Conservation (phyloP, 2,329 filamentous ascomycete species). For the Stagonosporopsis tanaceti region DNA sequence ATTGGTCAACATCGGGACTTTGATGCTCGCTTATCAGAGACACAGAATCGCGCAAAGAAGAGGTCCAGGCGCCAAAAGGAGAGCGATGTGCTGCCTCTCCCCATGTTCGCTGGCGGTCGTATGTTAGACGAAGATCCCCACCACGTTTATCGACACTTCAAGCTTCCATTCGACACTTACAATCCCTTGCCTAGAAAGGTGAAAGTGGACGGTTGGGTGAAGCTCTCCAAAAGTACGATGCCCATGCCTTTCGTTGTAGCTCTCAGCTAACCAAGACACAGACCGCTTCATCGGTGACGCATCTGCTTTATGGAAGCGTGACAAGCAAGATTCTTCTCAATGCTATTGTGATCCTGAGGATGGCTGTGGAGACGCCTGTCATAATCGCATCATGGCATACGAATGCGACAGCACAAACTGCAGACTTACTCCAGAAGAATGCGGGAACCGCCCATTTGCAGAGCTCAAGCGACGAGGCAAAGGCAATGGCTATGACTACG, state of each 20-base stretch:
- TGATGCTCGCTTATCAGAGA: slow-evolving; percentile 56
- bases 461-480: slow-evolving; percentile 72
- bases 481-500: slow-evolving; percentile 87
- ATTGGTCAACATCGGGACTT: slow-evolving; percentile 72
- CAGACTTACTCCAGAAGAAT: slow-evolving; percentile 74
- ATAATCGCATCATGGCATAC: slow-evolving; percentile 96
- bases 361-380: slow-evolving; percentile 87
- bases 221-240: slow-evolving; percentile 85
- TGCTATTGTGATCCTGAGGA: slow-evolving; percentile 66
- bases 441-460: slow-evolving; percentile 88
- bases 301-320: slow-evolving; percentile 80
- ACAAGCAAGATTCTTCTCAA: slow-evolving; percentile 75
- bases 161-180: slow-evolving; percentile 88
- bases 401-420: slow-evolving; percentile 95
- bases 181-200: slow-evolving; percentile 85
- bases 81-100: slow-evolving; percentile 72
- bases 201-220: slow-evolving; percentile 91
- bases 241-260: neutral
- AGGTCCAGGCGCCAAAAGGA: slow-evolving; percentile 49
- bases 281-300: slow-evolving; percentile 92
- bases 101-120: slow-evolving; percentile 79
- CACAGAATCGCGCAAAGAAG: slow-evolving; percentile 51
- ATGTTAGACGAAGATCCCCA: slow-evolving; percentile 67
- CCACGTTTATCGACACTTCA: slow-evolving; percentile 73
- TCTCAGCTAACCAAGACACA: slow-evolving; percentile 47